These are phyloP conservation scores for Candida freyschussii DNA, from an alignment of 1,139 yeast genomes.

Conservation along the genomic window DNA sequence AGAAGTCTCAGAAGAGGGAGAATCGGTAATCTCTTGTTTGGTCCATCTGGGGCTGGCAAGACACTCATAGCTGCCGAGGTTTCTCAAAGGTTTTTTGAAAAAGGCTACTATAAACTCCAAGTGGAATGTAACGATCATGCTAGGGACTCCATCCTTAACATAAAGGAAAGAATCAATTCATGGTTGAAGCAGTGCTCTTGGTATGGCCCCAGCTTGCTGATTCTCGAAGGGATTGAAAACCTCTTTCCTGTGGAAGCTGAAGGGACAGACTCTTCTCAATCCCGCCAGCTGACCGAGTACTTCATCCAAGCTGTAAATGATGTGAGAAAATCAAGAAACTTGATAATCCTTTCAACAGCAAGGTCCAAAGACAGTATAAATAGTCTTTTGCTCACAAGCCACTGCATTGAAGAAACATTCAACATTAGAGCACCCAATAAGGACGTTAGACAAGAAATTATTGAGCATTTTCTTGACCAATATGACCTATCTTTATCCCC, in stretches of 20 bases:
- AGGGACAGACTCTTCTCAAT: conserved; percentile 50
- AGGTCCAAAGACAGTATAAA: conserved; percentile 65
- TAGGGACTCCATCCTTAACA: conserved; percentile 51
- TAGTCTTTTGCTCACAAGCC: conserved; percentile 57
- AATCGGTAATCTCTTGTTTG: conserved; percentile 59
- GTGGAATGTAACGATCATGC: conserved; percentile 51
- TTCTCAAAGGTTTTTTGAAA: conserved; percentile 32
- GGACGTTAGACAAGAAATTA: conserved; percentile 47
- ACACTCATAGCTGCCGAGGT: conserved; percentile 29
- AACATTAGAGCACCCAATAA: conserved; percentile 70
- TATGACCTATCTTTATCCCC: conserved; percentile 27
- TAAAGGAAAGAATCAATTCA: conserved; percentile 45
- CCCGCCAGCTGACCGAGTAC: conserved; percentile 42
- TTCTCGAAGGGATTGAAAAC: conserved; percentile 79
- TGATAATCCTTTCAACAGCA: conserved; percentile 36
- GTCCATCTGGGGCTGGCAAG: conserved; percentile 65
- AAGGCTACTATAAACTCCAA: conserved; percentile 42
- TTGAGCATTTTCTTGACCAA: conserved; percentile 41
- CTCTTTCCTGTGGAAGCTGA: conserved; percentile 70
- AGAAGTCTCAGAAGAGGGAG: conserved; percentile 43
- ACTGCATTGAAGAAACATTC: conserved; percentile 61
- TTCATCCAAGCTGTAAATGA: conserved; percentile 36
- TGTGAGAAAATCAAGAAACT: conserved; percentile 33
- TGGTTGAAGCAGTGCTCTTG: conserved; percentile 64
- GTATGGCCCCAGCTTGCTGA: conserved; percentile 71